These are phyloP conservation scores for Phytophthora citricola DNA, from an alignment of 352 stramenopile species.

Conservation along the genomic window DNA sequence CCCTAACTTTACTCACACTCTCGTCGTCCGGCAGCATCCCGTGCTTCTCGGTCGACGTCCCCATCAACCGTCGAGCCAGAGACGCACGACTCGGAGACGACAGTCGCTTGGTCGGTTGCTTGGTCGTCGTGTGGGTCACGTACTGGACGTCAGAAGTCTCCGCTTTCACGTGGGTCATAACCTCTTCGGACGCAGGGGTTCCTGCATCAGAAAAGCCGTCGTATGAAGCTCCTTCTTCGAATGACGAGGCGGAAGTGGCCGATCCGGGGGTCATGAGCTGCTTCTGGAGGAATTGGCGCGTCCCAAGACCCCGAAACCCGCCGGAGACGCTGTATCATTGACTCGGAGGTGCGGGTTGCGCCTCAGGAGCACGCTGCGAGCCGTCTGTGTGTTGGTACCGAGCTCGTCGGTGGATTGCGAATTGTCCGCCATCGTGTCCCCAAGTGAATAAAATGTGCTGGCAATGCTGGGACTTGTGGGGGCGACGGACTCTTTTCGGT, in stretches of 20 bases:
- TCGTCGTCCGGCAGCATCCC: constrained; percentile 22
- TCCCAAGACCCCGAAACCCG: constrained; percentile 31
- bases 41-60: constrained; percentile 1
- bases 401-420: constrained; percentile 9
- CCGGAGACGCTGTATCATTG: constrained; percentile 16
- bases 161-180: background rate
- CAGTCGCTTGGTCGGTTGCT: constrained; percentile 42
- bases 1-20: constrained; percentile 5
- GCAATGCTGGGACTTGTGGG: constrained; percentile 24
- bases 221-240: constrained; percentile 38
- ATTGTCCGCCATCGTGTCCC: constrained; percentile 21
- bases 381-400: constrained; percentile 20
- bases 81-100: constrained; percentile 41
- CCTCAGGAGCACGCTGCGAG: constrained; percentile 27
- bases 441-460: constrained; percentile 10
- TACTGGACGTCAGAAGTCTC: background rate
- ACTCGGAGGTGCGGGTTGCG: constrained; percentile 35
- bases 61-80: constrained; percentile 27
- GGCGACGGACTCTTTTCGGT: constrained; percentile 33
- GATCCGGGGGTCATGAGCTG: constrained; percentile 42
- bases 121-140: constrained; percentile 13
- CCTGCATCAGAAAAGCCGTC: constrained; percentile 38
- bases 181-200: constrained; percentile 21
- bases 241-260: constrained; percentile 43
- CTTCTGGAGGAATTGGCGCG: constrained; percentile 38